Percentiles rank a stretch among this genome's conserved stretches.
Conservation (phyloP, 202 grass and related monocot species). For the Zizania palustris region DNA sequence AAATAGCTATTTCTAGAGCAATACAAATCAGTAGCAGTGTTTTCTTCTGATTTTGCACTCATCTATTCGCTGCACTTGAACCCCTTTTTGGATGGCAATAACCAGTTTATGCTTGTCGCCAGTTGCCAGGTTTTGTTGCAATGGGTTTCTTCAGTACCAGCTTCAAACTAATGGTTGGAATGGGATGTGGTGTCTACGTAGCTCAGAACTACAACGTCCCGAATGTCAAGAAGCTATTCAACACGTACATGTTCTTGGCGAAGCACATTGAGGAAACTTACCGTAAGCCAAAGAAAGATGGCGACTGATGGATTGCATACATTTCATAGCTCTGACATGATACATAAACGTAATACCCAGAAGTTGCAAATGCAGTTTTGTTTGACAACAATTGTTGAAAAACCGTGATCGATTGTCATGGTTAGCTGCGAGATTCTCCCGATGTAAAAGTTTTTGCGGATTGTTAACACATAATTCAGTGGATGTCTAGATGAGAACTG, state of each 20-base stretch:
- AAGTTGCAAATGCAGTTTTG: constrained; percentile 27
- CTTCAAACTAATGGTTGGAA: constrained; percentile 50
- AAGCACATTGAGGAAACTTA: constrained; percentile 62
- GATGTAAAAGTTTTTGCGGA: neutral
- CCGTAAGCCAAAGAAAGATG: constrained; percentile 61
- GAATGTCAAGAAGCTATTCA: constrained; percentile 53
- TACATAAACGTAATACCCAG: no score
- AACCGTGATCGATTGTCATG: neutral
- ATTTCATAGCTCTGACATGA: no score
- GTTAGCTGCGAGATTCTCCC: constrained; percentile 2
- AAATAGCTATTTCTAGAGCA: neutral
- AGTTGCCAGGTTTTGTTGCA: constrained; percentile 1
- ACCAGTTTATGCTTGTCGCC: neutral
- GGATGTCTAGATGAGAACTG: neutral
- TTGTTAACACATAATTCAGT: neutral
- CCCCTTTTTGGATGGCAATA: neutral
- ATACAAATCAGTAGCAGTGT: neutral
- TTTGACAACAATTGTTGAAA: neutral
- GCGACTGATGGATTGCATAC: constrained; percentile 8
- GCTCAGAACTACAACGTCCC: constrained; percentile 62
- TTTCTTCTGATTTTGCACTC: neutral
- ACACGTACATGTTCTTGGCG: constrained; percentile 52
- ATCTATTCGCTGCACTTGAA: neutral
- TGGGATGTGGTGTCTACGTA: constrained; percentile 52
- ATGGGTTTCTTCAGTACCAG: constrained; percentile 53